Conservation (phyloP, 129 eudicot genomes). For the Pulicaria dysenterica region DNA sequence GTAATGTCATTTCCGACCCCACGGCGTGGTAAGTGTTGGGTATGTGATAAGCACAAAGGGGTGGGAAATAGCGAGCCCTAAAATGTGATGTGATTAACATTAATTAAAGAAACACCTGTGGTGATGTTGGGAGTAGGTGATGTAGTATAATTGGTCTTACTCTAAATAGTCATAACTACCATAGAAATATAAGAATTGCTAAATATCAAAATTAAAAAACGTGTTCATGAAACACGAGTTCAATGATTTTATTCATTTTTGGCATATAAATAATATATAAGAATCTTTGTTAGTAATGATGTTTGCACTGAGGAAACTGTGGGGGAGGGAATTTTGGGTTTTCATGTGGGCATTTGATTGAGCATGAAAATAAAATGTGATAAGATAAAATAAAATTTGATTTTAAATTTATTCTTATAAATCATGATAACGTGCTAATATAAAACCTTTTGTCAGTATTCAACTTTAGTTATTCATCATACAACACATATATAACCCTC, state of each 20-base stretch:
- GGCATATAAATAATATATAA: not conserved
- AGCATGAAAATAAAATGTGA: not conserved
- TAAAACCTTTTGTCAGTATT: too few relatives aligned
- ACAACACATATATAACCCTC: too few relatives aligned
- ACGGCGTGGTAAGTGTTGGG: too few relatives aligned
- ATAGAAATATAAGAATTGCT: not conserved
- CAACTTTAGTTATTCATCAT: too few relatives aligned
- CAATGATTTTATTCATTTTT: conserved; percentile 17
- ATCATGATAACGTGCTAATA: too few relatives aligned
- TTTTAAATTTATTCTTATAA: not conserved
- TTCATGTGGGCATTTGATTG: conserved; percentile 3
- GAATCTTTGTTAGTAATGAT: conserved; percentile 1
- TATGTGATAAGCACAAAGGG: too few relatives aligned
- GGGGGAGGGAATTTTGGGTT: not conserved
- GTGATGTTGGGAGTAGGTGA: too few relatives aligned
- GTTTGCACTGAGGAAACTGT: not conserved
- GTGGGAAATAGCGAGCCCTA: too few relatives aligned
- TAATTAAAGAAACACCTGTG: too few relatives aligned
- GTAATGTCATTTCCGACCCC: too few relatives aligned
- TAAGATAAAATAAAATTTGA: not conserved
- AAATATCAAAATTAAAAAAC: not conserved
- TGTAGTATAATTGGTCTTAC: conserved; percentile 5
- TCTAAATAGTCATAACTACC: not conserved
- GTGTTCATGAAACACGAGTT: not conserved
- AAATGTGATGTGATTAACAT: too few relatives aligned